These are phyloP conservation scores for Gymnopilus junonius DNA, from an alignment of 768 basidiomycete species.

Conservation along the genomic window DNA sequence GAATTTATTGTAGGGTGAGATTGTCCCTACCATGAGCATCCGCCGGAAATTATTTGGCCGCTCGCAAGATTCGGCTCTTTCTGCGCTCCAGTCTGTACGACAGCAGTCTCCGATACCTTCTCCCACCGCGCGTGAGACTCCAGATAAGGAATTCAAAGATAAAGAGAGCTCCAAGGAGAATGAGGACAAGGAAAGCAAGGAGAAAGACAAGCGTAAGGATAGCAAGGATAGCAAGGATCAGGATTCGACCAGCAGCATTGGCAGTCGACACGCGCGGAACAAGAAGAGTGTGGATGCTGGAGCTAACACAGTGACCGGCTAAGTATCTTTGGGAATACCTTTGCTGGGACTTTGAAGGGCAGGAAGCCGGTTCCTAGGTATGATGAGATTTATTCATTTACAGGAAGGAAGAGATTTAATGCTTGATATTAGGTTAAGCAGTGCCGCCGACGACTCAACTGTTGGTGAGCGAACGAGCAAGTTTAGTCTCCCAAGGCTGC, in stretches of 20 bases:
- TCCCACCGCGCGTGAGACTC: constrained; percentile 27
- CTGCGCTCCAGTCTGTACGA: constrained; percentile 5
- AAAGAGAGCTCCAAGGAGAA: constrained; percentile 14
- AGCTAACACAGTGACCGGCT: constrained; percentile 59
- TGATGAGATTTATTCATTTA: too few relatives aligned
- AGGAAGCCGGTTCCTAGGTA: constrained; percentile 85
- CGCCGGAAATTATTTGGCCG: constrained; percentile 67
- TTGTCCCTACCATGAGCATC: constrained; percentile 41
- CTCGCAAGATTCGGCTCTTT: constrained; percentile 47
- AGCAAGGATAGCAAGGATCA: too few relatives aligned
- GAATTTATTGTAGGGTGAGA: constrained; percentile 63
- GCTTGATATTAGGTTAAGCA: background rate
- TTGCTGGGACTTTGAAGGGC: constrained; percentile 61
- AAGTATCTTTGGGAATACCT: constrained; percentile 80
- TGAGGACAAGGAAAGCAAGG: constrained; percentile 10
- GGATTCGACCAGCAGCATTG: constrained; percentile 30
- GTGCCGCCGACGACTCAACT: constrained; percentile 32
- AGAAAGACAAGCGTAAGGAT: constrained; percentile 35
- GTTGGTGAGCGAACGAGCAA: constrained; percentile 49
- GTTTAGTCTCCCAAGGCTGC: constrained; percentile 54
- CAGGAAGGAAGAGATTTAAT: too few relatives aligned
- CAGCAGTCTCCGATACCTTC: constrained; percentile 29
- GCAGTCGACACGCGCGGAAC: constrained; percentile 42
- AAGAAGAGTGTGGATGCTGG: constrained; percentile 55
- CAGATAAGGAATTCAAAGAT: constrained; percentile 33